phyloP scores from a whole-genome alignment of 495 filamentous ascomycete species.

The Durotheca rogersii region DNA sequence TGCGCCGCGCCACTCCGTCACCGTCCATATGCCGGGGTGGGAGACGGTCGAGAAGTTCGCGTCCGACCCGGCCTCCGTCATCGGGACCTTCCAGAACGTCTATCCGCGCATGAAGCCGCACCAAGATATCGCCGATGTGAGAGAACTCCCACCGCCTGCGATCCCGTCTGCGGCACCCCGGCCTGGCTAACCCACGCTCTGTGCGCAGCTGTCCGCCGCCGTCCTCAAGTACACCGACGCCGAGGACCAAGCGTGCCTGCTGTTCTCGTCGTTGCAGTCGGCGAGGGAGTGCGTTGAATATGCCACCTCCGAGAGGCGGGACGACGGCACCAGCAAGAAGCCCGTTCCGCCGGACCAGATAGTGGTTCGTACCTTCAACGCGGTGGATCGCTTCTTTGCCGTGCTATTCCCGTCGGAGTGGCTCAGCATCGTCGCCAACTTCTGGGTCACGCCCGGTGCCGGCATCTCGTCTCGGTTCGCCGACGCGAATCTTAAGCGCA shows the following conservation, averaged over 20 bases:
- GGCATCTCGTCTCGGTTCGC: constrained; percentile 32
- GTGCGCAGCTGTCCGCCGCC: not conserved
- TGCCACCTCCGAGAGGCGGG: constrained; percentile 3
- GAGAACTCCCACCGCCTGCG: not conserved
- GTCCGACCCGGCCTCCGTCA: constrained; percentile 5
- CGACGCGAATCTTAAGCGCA: constrained; percentile 25
- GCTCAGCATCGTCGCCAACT: constrained; percentile 6
- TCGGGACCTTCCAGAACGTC: constrained; percentile 19
- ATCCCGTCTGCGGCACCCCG: constrained; percentile 15
- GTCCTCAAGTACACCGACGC: not conserved
- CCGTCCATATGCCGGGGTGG: constrained; percentile 24
- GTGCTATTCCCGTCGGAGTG: constrained; percentile 25
- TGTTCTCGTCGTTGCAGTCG: constrained; percentile 11
- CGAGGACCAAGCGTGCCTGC: constrained; percentile 9
- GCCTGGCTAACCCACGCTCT: not conserved
- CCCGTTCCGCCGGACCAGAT: constrained; percentile 7
- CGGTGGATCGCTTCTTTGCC: constrained; percentile 19
- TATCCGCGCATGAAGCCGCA: constrained; percentile 28
- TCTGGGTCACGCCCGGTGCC: constrained; percentile 28
- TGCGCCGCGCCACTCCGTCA: constrained; percentile 24
- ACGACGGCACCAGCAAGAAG: not conserved
- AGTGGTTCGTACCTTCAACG: constrained; percentile 18
- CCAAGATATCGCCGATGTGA: constrained; percentile 19
- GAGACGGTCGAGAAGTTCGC: constrained; percentile 7
- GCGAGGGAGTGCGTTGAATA: constrained; percentile 16